Percentiles rank a stretch among this genome's conserved stretches.
Conservation (phyloP, 495 filamentous ascomycete species). For the Trichoderma orchidacearum region DNA sequence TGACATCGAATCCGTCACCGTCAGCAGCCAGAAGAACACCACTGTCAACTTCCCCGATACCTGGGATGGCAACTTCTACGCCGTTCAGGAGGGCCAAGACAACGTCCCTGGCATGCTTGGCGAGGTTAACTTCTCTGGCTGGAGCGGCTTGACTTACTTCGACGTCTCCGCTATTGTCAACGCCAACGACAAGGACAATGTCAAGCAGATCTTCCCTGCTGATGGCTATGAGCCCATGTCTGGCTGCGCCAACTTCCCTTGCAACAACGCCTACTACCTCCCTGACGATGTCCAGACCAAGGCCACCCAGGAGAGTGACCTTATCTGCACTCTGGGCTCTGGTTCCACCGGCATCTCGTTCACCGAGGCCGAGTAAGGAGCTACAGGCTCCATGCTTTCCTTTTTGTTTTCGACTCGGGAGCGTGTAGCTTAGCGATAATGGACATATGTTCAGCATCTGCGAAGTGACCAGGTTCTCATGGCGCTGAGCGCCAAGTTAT, state of each 20-base stretch:
- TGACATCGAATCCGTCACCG: slow-evolving; percentile 11
- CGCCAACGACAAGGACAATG: slow-evolving; percentile 24
- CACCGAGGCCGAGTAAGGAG: slow-evolving; percentile 6
- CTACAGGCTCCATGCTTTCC: neutral
- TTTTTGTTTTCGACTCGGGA: neutral
- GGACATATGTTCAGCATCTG: no score
- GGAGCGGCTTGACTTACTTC: slow-evolving; percentile 27
- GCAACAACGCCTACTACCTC: slow-evolving; percentile 33
- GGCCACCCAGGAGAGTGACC: slow-evolving; percentile 18
- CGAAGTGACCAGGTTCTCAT: neutral
- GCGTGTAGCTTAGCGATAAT: neutral
- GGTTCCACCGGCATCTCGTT: slow-evolving; percentile 7
- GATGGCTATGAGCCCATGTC: slow-evolving; percentile 13
- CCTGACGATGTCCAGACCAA: slow-evolving; percentile 35
- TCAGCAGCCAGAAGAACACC: slow-evolving; percentile 14
- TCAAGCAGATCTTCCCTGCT: slow-evolving; percentile 33
- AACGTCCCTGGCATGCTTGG: slow-evolving; percentile 35
- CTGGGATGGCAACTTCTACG: slow-evolving; percentile 36
- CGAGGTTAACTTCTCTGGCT: slow-evolving; percentile 34
- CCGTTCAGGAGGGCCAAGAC: slow-evolving; percentile 21
- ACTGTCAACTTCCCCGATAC: slow-evolving; percentile 19
- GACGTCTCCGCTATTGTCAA: slow-evolving; percentile 43
- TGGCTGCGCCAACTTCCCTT: slow-evolving; percentile 34
- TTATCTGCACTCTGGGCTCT: slow-evolving; percentile 26
- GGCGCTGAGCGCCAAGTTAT: slow-evolving; percentile 13